Conservation (phyloP, 1,139 yeast genomes). For the Yamadazyma jaroonii region DNA sequence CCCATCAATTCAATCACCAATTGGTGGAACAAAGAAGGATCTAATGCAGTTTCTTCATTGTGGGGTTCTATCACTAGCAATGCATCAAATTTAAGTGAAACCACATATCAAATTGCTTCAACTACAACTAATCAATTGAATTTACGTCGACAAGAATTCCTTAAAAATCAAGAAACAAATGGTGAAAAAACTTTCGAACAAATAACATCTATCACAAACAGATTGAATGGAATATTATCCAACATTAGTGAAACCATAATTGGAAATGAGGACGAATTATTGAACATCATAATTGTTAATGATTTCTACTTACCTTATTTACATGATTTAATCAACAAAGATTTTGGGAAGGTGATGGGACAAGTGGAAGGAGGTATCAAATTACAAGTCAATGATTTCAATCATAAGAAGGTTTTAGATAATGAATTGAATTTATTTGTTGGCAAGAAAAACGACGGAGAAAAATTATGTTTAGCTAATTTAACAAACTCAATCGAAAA, state of each 20-base stretch:
- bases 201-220: conserved; percentile 23
- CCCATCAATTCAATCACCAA: conserved; percentile 68
- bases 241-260: conserved; percentile 51
- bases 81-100: conserved; percentile 41
- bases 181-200: conserved; percentile 20
- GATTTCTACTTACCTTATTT: conserved; percentile 75
- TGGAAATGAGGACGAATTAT: conserved; percentile 58
- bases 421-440: conserved; percentile 65
- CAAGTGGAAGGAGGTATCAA: conserved; percentile 91
- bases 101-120: conserved; percentile 43
- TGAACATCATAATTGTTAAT: conserved; percentile 57
- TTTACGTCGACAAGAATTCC: conserved; percentile 38
- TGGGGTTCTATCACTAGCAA: conserved; percentile 59
- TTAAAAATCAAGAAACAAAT: conserved; percentile 29
- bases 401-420: conserved; percentile 30
- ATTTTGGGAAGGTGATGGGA: conserved; percentile 78
- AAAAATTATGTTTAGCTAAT: conserved; percentile 83
- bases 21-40: conserved; percentile 85
- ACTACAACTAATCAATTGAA: conserved; percentile 43
- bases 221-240: conserved; percentile 34
- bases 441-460: conserved; percentile 84
- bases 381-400: conserved; percentile 52
- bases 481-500: conserved; percentile 68
- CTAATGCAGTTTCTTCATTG: conserved; percentile 65
- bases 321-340: conserved; percentile 60